Evolutionary conservation across 768 basidiomycete genomes (phyloP).

Genomic region (Leucocoprinus birnbaumii): DNA sequence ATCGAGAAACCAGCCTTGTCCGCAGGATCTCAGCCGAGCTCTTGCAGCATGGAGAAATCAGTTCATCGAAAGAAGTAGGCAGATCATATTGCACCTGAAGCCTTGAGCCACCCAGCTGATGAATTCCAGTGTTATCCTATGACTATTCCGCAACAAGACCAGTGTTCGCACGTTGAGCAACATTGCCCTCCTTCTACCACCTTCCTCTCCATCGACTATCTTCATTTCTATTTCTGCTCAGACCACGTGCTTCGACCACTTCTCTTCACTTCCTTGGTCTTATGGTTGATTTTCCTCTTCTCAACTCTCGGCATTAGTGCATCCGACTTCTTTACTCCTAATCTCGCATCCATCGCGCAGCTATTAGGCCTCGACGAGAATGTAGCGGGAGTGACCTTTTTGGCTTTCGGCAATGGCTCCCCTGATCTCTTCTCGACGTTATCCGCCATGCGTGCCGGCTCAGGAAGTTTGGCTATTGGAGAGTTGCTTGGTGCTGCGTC

Average conservation of each 20-base stretch:
- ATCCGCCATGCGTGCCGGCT: slow-evolving; percentile 82
- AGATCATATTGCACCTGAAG: background rate
- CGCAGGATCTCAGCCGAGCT: slow-evolving; percentile 40
- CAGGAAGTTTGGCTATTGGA: slow-evolving; percentile 89
- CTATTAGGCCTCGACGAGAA: slow-evolving; percentile 88
- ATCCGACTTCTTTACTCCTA: slow-evolving; percentile 97
- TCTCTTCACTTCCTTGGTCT: slow-evolving; percentile 57
- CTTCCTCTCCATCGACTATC: slow-evolving; percentile 68
- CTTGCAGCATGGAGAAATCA: slow-evolving; percentile 21
- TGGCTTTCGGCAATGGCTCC: slow-evolving; percentile 96
- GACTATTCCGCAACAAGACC: slow-evolving; percentile 44
- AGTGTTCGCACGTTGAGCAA: slow-evolving; percentile 63
- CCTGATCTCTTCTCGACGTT: slow-evolving; percentile 97
- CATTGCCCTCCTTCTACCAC: slow-evolving; percentile 60
- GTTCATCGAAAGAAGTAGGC: slow-evolving; percentile 13
- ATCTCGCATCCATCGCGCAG: slow-evolving; percentile 86
- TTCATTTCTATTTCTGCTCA: slow-evolving; percentile 70
- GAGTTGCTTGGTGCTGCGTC: slow-evolving; percentile 94
- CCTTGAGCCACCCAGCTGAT: background rate
- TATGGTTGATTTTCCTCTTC: slow-evolving; percentile 92
- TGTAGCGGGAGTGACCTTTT: slow-evolving; percentile 93
- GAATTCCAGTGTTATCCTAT: slow-evolving; percentile 62
- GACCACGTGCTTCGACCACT: slow-evolving; percentile 50
- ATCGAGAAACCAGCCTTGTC: slow-evolving; percentile 32
- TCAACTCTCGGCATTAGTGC: slow-evolving; percentile 94